A percentile compares a stretch with the other conserved stretches of the same genome.
These are phyloP conservation scores for Claviceps paspali DNA, from an alignment of 2,329 filamentous ascomycete genomes.

Conservation along the genomic window DNA sequence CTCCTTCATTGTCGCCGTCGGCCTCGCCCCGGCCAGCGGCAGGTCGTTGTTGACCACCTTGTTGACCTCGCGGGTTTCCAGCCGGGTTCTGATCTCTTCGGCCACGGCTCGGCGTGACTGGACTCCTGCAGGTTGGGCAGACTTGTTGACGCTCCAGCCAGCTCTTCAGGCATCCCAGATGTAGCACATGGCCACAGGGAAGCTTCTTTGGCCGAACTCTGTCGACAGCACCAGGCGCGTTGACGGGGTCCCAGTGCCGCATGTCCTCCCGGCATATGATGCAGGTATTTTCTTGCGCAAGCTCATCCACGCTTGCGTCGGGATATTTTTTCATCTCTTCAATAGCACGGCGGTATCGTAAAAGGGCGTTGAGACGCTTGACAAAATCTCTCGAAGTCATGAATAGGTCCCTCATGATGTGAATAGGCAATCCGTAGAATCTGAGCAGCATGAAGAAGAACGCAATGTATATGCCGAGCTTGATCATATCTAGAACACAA, in stretches of 20 bases:
- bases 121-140: conserved; percentile 81
- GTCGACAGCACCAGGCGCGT: conserved; percentile 58
- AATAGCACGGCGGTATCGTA: conserved; percentile 82
- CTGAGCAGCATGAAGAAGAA: conserved; percentile 90
- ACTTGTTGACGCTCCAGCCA: conserved; percentile 97
- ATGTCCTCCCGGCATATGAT: conserved; percentile 97
- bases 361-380: conserved; percentile 74
- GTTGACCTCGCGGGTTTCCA: conserved; percentile 17
- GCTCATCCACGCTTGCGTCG: conserved; percentile 77
- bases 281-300: conserved; percentile 77
- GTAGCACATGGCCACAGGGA: conserved; percentile 87
- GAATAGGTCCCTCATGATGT: conserved; percentile 91
- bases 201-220: conserved; percentile 85
- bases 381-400: conserved; percentile 85
- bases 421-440: conserved; percentile 91
- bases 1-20: conserved; percentile 5
- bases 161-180: conserved; percentile 86
- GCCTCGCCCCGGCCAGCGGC: conserved; percentile 5
- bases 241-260: conserved; percentile 53
- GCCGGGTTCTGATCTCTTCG: conserved; percentile 14
- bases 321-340: conserved; percentile 90
- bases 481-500: conserved; percentile 57
- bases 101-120: conserved; percentile 37
- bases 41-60: conserved; percentile 12
- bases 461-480: conserved; percentile 71